Percentiles rank a stretch among this genome's conserved stretches.
These are phyloP conservation scores for Myriosclerotinia curreyana DNA, from an alignment of 2,329 filamentous ascomycete species.

Conservation along the genomic window DNA sequence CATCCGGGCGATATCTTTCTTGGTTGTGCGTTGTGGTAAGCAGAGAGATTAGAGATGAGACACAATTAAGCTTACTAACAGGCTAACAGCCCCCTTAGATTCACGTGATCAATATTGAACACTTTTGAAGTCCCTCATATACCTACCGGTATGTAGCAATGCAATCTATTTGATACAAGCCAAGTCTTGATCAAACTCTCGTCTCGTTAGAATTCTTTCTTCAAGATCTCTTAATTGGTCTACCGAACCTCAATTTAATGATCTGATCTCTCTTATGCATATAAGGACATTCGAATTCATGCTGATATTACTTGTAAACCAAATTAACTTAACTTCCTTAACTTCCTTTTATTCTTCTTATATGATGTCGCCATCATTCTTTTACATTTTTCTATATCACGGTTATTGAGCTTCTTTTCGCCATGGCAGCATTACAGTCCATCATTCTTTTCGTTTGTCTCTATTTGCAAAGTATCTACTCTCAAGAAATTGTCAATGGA, in stretches of 20 bases:
- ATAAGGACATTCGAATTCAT: too few relatives aligned
- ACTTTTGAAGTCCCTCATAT: neutral
- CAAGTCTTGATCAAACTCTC: conserved; percentile 20
- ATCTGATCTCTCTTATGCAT: conserved; percentile 24
- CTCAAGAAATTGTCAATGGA: conserved; percentile 59
- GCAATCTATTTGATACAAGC: conserved; percentile 30
- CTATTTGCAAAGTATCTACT: conserved; percentile 27
- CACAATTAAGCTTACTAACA: conserved; percentile 5
- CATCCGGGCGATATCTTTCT: neutral
- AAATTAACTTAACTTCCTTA: too few relatives aligned
- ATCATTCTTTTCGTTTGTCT: conserved; percentile 25
- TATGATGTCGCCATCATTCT: conserved; percentile 1
- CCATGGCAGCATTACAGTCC: conserved; percentile 25
- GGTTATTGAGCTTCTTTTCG: neutral
- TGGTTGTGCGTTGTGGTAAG: neutral
- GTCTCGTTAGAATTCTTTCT: neutral
- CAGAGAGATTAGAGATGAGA: neutral
- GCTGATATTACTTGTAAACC: conserved; percentile 15
- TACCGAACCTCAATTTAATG: conserved; percentile 3
- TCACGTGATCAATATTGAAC: neutral
- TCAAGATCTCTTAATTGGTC: neutral
- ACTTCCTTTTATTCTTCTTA: conserved; percentile 4
- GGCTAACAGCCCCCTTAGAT: too few relatives aligned
- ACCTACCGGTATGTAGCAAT: too few relatives aligned
- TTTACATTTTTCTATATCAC: neutral